Evolutionary conservation across 2,329 filamentous ascomycete genomes (phyloP).

Genomic region (Amphichorda felina): DNA sequence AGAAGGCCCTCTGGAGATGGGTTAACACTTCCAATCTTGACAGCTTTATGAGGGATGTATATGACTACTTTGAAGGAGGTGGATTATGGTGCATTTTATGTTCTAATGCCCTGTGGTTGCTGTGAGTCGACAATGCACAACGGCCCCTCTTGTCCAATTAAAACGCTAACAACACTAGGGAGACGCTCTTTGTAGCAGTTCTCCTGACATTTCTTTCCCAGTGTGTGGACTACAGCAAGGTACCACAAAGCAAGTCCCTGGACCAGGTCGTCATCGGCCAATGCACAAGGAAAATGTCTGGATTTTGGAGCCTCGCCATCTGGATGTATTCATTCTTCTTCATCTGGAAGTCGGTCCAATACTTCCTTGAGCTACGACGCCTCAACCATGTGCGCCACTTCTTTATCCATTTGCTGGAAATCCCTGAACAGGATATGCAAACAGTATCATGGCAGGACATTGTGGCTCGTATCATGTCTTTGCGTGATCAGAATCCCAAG

Average conservation of each 20-base stretch:
- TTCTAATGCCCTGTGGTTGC: conserved; percentile 56
- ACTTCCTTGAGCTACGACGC: conserved; percentile 60
- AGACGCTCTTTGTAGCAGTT: conserved; percentile 69
- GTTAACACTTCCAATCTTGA: conserved; percentile 85
- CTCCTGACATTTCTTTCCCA: conserved; percentile 76
- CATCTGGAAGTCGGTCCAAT: conserved; percentile 67
- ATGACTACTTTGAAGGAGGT: conserved; percentile 73
- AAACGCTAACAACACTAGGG: conserved; percentile 39
- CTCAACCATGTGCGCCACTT: conserved; percentile 75
- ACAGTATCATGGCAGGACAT: conserved; percentile 91
- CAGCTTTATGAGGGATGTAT: conserved; percentile 74
- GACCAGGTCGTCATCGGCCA: conserved; percentile 51
- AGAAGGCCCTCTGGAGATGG: conserved; percentile 86
- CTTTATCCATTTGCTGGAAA: conserved; percentile 69
- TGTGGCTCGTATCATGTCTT: conserved; percentile 70
- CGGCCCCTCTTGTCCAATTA: not conserved
- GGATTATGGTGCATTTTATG: conserved; percentile 79
- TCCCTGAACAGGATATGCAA: conserved; percentile 77
- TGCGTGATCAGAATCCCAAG: conserved; percentile 78
- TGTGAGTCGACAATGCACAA: conserved; percentile 38
- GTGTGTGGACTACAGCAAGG: conserved; percentile 70
- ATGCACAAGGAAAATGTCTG: conserved; percentile 66
- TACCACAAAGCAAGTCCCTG: conserved; percentile 51
- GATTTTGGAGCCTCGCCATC: conserved; percentile 62
- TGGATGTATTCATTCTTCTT: conserved; percentile 84